Conservation (phyloP, 192 early-diverging fungal genomes). For the Coemansia sp. region DNA sequence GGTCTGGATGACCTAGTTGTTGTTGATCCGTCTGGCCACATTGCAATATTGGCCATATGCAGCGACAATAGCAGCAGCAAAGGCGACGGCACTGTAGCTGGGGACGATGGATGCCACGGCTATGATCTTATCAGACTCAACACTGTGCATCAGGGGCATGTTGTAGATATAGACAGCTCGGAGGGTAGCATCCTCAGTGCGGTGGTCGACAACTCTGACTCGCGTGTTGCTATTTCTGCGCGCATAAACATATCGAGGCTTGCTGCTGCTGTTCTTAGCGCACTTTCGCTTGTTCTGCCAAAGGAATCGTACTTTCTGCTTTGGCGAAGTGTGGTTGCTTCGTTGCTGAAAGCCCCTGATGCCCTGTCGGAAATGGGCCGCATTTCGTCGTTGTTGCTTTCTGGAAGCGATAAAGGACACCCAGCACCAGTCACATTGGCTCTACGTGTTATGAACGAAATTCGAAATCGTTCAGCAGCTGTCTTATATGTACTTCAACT, state of each 20-base stretch:
- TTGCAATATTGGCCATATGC: constrained; percentile 7
- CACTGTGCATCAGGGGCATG: background rate
- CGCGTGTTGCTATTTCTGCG: constrained; percentile 4
- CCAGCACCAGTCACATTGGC: constrained; percentile 11
- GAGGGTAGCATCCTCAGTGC: constrained; percentile 9
- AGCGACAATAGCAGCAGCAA: background rate
- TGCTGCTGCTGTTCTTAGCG: constrained; percentile 2
- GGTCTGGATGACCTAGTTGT: constrained; percentile 38
- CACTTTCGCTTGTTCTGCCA: constrained; percentile 42
- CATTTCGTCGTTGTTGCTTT: constrained; percentile 23
- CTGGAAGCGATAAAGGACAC: constrained; percentile 13
- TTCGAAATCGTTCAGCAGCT: constrained; percentile 28
- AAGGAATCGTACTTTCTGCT: constrained; percentile 11
- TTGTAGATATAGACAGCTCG: constrained; percentile 11
- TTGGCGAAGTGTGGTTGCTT: constrained; percentile 21
- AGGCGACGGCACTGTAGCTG: background rate
- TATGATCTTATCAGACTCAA: constrained; percentile 5
- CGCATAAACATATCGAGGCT: constrained; percentile 21
- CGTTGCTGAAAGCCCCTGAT: background rate
- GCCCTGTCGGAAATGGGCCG: constrained; percentile 17
- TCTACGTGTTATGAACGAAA: constrained; percentile 22
- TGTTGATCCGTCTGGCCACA: constrained; percentile 15
- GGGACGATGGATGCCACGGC: background rate
- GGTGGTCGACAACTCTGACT: background rate
- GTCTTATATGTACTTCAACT: constrained; percentile 39